A percentile compares a stretch with the other conserved stretches of the same genome.
Evolutionary conservation across 78 protist genomes (phyloP).

Genomic region (Dictyostelium discoideum): dicty_2.7 NC_007091.3:2817501-2818000

Average conservation of each 20-base stretch:
- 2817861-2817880: background rate
- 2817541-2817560: constrained; percentile 82
- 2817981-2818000: background rate
- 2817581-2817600: background rate
- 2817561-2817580: constrained; percentile 4
- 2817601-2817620: constrained; percentile 37
- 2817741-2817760: background rate
- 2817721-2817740: background rate
- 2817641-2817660: background rate
- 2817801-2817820: too few species aligned
- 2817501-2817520: constrained; percentile 92
- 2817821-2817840: background rate
- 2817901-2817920: too few species aligned
- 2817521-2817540: constrained; percentile 91
- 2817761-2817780: background rate
- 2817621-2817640: background rate
- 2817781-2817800: too few species aligned
- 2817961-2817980: background rate
- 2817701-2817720: too few species aligned
- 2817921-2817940: background rate
- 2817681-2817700: too few species aligned
- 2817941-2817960: background rate
- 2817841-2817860: background rate
- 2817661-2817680: background rate
- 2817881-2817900: background rate